Base-by-base conservation (phyloP, 148 eudicot species). In the Fallopia convolvulus region DNA sequence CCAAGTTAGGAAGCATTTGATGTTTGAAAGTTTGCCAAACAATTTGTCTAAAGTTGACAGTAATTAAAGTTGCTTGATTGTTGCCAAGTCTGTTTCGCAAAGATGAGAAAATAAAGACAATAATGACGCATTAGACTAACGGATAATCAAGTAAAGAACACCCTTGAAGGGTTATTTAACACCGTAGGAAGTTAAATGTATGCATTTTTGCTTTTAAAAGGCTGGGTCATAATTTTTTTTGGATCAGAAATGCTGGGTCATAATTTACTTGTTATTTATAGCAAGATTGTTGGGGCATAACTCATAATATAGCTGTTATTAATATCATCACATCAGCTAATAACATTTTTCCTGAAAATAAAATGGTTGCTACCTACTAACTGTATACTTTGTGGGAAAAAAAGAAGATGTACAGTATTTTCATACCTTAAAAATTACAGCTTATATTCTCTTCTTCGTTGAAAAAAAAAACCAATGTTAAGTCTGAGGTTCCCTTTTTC, bases 1-100 rank as follows among this genome's bases (percentile, higher is more conserved):
- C 41, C 14, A 10, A 33, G 30, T 26, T 26, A 26, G 15, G 23
- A 33, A 4, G 1, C 40, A 30, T 12, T 65, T 65, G 70, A 65
- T 65, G 70, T 32, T 65, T 68, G 46, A 68, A 68, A 68, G 46
- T 6, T 68, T n/a, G 44, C 20, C 72, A 68, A 68, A 68, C 44
- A 36, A 14, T 33, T 1, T 36, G 44, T 20, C 44, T 33, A 32
- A 66, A 32, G 41, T 66, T 66, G 20, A 66, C 30, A 26, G 0
- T 0, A 66, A 32, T 5, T 30, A 33, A 36, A 66, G 42, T 66
- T 15, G 3, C n/a, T 68, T 15, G n/a, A 3, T 68, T 15, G 44
- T 68, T 68, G 72, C 11, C 0, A 6, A 0, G 72, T 68, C 44
- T 17, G 44, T 5, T 33, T 68, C 42, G 11, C 72, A 15, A 36